Conservation (phyloP, 1,284 basidiomycete genomes). For the Sphagnurus paluster region DNA sequence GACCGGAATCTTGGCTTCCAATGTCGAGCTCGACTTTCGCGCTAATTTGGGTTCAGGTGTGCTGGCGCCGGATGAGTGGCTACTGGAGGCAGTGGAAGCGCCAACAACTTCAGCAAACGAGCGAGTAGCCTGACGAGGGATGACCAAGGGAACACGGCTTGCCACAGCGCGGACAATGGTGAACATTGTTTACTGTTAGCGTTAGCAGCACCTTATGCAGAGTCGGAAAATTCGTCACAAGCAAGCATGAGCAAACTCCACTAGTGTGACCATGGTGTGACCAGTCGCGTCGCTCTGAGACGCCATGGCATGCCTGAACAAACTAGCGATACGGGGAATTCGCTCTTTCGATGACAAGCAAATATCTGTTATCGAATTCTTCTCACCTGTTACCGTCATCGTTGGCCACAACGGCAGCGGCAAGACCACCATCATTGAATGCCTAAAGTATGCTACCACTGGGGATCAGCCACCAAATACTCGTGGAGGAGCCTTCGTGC, state of each 20-base stretch:
- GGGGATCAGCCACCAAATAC: conserved; percentile 98
- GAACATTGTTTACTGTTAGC: conserved; percentile 10
- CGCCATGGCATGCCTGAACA: conserved; percentile 82
- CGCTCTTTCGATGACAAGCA: conserved; percentile 95
- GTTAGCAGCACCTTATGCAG: background rate
- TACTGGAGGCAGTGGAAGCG: too few species aligned
- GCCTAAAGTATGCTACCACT: conserved; percentile 98
- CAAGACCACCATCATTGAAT: conserved; percentile 99
- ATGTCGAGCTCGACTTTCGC: conserved; percentile 9
- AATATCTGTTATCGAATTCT: conserved; percentile 95
- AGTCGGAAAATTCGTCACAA: conserved; percentile 8
- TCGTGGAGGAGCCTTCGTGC: conserved; percentile 96
- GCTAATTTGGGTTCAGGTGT: conserved; percentile 2
- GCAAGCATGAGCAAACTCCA: conserved; percentile 10
- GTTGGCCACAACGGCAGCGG: conserved; percentile 99
- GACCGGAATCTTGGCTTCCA: conserved; percentile 31
- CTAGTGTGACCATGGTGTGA: conserved; percentile 17
- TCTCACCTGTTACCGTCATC: conserved; percentile 96
- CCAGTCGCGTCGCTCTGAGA: conserved; percentile 16
- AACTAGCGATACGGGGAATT: conserved; percentile 85
- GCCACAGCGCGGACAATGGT: conserved; percentile 11
- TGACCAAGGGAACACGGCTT: conserved; percentile 5
- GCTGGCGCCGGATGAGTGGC: too few species aligned
- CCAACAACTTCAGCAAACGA: conserved; percentile 19
- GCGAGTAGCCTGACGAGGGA: conserved; percentile 4